Conservation (phyloP, 139 green algal genomes). For the Asterochloris erici region DNA sequence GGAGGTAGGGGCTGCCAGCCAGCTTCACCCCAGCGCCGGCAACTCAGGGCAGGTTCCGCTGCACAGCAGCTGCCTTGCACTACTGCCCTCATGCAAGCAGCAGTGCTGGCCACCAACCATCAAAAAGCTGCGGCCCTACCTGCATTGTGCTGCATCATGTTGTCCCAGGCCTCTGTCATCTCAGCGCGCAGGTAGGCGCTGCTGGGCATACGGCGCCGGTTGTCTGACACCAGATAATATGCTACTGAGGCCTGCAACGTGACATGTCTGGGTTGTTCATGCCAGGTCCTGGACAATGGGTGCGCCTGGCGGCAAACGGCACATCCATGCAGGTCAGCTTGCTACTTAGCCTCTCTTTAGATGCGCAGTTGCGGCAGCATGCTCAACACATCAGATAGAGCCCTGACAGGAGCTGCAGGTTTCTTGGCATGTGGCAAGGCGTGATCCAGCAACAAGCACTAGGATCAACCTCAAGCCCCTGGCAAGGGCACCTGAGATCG, state of each 20-base stretch:
- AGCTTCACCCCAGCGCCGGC: background rate
- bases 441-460: too few relatives aligned
- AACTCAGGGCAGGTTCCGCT: background rate
- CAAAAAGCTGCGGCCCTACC: background rate
- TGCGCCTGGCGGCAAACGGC: too few relatives aligned
- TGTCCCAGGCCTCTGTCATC: slow-evolving; percentile 48
- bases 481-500: too few relatives aligned
- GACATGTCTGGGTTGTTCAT: too few relatives aligned
- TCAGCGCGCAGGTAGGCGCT: slow-evolving; percentile 57
- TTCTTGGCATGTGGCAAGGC: too few relatives aligned
- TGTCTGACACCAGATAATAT: slow-evolving; percentile 93
- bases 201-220: slow-evolving; percentile 58
- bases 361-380: too few relatives aligned
- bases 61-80: background rate
- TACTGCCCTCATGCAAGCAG: background rate
- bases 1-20: background rate
- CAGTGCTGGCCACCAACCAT: background rate
- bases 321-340: too few relatives aligned
- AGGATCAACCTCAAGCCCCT: too few relatives aligned
- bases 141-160: slow-evolving; percentile 22
- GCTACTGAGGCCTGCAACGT: slow-evolving; percentile 83
- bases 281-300: too few relatives aligned
- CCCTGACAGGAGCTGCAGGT: too few relatives aligned
- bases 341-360: too few relatives aligned
- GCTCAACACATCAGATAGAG: too few relatives aligned